Base-by-base conservation (phyloP, 495 filamentous ascomycete species). In the Daldinia concentrica region DNA sequence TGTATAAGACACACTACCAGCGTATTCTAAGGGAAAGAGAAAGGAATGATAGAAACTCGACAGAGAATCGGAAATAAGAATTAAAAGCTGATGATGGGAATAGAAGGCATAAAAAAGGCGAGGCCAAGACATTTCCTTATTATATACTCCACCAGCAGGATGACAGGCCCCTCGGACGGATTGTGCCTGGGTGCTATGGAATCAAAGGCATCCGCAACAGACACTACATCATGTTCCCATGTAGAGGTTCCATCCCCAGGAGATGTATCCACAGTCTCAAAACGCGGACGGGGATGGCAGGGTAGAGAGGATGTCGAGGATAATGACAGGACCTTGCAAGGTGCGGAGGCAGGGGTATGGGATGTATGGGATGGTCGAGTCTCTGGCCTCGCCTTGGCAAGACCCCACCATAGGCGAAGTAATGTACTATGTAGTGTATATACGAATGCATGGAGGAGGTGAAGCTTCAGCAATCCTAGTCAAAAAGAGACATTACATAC, bases 1-100 rank as follows among this genome's bases (percentile, higher is more conserved):
- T 79, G 81, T 80, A 80, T 68, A 76, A 79, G 74, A 82, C 73
- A 82, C 80, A 81, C 79, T 79, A 83, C 76, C 82, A 81, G 79
- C 81, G 72, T 76, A 81, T 76, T 74, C 68, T 77, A 72, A 66
- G 62, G 15, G 59, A 39, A 74, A 68, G 68, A 74, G 41, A 74
- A 76, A 68, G 65, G 62, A 76, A 76, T 66, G 71, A 73, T 76
- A 72, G 64, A 74, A 73, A 69, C 69, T 71, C 68, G 72, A 72
- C 50, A 61, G 72, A 72, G 72, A 66, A 36, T 73, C 73, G 36
- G 51, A 69, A 72, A 65, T 69, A 68, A 54, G 76, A 69, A 54
- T 75, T 78, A 73, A 75, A 80, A 76, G 71, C 64, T 77, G 69
- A 72, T 79, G 76, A 70, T 61, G 64, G 58, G 65, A 70, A 71